Evolutionary conservation across 805 yeast species (phyloP).

Genomic region (Saccharomycopsis sp.): DNA sequence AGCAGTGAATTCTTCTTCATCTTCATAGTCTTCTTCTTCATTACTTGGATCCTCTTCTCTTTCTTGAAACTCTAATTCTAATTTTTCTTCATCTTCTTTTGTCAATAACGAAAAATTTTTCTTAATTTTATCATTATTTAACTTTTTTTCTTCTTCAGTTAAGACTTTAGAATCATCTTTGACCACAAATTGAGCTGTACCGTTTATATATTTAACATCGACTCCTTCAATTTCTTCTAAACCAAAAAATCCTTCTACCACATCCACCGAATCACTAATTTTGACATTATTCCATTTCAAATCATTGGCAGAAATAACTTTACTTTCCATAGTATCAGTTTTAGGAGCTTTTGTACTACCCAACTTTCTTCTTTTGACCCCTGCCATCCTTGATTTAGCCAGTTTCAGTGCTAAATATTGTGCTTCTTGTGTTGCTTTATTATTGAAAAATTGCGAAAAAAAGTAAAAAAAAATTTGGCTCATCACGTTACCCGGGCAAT

Average conservation of each 20-base stretch:
- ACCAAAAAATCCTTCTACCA: constrained; percentile 86
- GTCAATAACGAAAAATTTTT: constrained; percentile 14
- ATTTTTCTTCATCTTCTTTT: constrained; percentile 19
- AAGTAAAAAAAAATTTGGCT: too few relatives aligned
- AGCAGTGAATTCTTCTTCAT: constrained; percentile 20
- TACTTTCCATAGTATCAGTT: too few relatives aligned
- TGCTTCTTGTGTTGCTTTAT: too few relatives aligned
- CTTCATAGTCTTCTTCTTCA: constrained; percentile 21
- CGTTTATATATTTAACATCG: constrained; percentile 63
- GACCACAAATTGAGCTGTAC: constrained; percentile 50
- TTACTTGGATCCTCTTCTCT: constrained; percentile 15
- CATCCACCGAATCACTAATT: constrained; percentile 74
- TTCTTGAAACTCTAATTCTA: constrained; percentile 20
- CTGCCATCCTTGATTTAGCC: too few relatives aligned
- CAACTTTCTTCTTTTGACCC: too few relatives aligned
- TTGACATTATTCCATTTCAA: constrained; percentile 75
- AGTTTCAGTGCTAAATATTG: too few relatives aligned
- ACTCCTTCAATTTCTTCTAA: constrained; percentile 93
- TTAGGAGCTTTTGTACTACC: too few relatives aligned
- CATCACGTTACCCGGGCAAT: too few relatives aligned
- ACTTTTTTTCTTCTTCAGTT: constrained; percentile 17
- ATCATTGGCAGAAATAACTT: constrained; percentile 38
- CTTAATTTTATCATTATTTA: constrained; percentile 12
- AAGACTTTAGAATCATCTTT: constrained; percentile 21
- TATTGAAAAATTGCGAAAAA: too few relatives aligned